phyloP scores from a whole-genome alignment of 2,329 filamentous ascomycete species.

The Seiridium unicorne region DNA sequence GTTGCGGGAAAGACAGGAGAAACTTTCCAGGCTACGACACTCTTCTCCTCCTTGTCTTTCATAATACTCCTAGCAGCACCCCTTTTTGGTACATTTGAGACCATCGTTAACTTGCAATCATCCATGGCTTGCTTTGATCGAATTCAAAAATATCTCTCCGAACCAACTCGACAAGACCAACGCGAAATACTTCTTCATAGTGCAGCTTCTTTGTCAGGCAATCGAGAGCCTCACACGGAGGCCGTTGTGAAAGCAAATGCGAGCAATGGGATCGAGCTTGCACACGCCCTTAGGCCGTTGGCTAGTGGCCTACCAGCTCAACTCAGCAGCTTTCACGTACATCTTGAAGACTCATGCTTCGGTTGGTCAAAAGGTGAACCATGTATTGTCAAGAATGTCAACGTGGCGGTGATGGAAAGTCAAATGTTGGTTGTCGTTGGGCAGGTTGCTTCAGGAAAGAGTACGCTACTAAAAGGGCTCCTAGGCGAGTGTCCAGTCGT shows the following conservation, averaged over 20 bases:
- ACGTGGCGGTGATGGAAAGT: slow-evolving; percentile 22
- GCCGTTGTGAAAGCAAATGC: too few relatives aligned
- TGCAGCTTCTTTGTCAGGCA: too few relatives aligned
- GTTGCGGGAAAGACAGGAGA: slow-evolving; percentile 17
- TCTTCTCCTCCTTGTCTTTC: slow-evolving; percentile 37
- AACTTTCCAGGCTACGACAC: slow-evolving; percentile 26
- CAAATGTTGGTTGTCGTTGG: slow-evolving; percentile 29
- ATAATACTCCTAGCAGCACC: slow-evolving; percentile 32
- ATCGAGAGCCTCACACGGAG: too few relatives aligned
- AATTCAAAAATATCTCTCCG: slow-evolving; percentile 29
- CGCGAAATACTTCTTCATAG: not conserved
- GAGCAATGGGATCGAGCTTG: too few relatives aligned
- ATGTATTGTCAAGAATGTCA: slow-evolving; percentile 22
- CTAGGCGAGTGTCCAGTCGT: slow-evolving; percentile 1
- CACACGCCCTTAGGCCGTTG: too few relatives aligned
- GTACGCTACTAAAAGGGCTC: slow-evolving; percentile 6
- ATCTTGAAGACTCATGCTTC: slow-evolving; percentile 9
- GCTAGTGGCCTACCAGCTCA: too few relatives aligned
- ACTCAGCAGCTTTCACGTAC: slow-evolving; percentile 5
- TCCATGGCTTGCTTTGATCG: slow-evolving; percentile 35
- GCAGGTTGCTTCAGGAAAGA: slow-evolving; percentile 8
- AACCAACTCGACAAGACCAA: not conserved
- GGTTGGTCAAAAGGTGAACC: slow-evolving; percentile 7
- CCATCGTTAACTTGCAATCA: slow-evolving; percentile 32
- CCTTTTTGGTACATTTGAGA: slow-evolving; percentile 34